phyloP scores from a whole-genome alignment of 345 rosid species.

The Orychophragmus violaceus region DNA sequence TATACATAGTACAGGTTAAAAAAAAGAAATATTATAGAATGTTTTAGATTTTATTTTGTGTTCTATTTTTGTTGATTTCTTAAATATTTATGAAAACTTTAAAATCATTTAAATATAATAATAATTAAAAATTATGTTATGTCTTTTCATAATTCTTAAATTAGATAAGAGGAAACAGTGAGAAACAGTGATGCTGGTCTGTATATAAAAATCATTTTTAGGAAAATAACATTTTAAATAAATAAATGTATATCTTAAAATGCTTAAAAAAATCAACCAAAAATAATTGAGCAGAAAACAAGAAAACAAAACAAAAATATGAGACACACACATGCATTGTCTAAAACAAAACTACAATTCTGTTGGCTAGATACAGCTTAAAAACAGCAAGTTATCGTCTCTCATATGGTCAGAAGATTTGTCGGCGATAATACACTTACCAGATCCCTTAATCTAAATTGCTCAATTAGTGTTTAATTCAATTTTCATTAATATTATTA shows the following conservation, averaged over 20 bases:
- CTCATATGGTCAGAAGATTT: slow-evolving; percentile 15
- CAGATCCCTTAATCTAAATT: slow-evolving; percentile 11
- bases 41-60: too few species aligned
- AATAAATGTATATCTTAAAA: background rate
- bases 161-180: background rate
- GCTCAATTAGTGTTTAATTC: background rate
- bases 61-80: too few species aligned
- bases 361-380: slow-evolving; percentile 17
- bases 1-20: too few species aligned
- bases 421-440: slow-evolving; percentile 27
- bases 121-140: too few species aligned
- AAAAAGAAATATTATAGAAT: too few species aligned
- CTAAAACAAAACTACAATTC: slow-evolving; percentile 12
- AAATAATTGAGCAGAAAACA: background rate
- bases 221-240: background rate
- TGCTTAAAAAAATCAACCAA: background rate
- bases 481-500: background rate
- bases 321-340: slow-evolving; percentile 30
- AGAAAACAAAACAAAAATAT: slow-evolving; percentile 1
- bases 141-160: background rate
- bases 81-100: too few species aligned
- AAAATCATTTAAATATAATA: too few species aligned
- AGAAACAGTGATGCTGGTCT: background rate
- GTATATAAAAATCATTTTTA: background rate
- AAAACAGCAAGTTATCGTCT: slow-evolving; percentile 14